Evolutionary conservation across 805 yeast genomes (phyloP).

Genomic region (Danielia reshetovae): DNA sequence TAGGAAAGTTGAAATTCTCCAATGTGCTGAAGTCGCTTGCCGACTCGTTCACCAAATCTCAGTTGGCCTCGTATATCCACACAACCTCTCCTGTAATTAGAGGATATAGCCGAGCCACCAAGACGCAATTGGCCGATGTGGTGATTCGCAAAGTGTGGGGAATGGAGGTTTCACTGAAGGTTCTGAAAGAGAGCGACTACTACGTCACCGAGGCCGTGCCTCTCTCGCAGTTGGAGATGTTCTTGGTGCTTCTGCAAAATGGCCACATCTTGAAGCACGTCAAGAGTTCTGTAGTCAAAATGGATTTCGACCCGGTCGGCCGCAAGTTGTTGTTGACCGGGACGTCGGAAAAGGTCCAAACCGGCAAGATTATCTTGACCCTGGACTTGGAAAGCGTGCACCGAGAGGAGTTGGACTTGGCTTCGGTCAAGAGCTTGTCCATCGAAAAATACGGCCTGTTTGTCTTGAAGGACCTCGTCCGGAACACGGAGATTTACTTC

Average conservation of each 20-base stretch:
- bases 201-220: slow-evolving; percentile 30
- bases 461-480: slow-evolving; percentile 23
- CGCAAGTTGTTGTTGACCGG: slow-evolving; percentile 33
- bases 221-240: slow-evolving; percentile 36
- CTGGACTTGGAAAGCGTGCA: slow-evolving; percentile 25
- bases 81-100: neutral
- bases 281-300: slow-evolving; percentile 37
- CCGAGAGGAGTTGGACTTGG: slow-evolving; percentile 30
- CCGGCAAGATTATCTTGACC: slow-evolving; percentile 40
- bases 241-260: slow-evolving; percentile 35
- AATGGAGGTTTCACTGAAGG: slow-evolving; percentile 15
- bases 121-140: slow-evolving; percentile 17
- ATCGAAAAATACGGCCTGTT: slow-evolving; percentile 25
- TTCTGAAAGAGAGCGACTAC: slow-evolving; percentile 10
- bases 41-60: slow-evolving; percentile 13
- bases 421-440: slow-evolving; percentile 23
- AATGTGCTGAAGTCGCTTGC: slow-evolving; percentile 2
- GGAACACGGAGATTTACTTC: slow-evolving; percentile 34
- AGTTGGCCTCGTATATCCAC: slow-evolving; percentile 9
- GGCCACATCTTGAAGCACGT: slow-evolving; percentile 39
- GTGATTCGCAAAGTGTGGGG: slow-evolving; percentile 37
- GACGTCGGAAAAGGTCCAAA: slow-evolving; percentile 37
- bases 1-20: neutral
- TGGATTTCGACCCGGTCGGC: slow-evolving; percentile 31
- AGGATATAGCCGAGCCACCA: slow-evolving; percentile 7